phyloP scores from a whole-genome alignment of 306 rosid genomes.

The Boehmeria nivea region DNA sequence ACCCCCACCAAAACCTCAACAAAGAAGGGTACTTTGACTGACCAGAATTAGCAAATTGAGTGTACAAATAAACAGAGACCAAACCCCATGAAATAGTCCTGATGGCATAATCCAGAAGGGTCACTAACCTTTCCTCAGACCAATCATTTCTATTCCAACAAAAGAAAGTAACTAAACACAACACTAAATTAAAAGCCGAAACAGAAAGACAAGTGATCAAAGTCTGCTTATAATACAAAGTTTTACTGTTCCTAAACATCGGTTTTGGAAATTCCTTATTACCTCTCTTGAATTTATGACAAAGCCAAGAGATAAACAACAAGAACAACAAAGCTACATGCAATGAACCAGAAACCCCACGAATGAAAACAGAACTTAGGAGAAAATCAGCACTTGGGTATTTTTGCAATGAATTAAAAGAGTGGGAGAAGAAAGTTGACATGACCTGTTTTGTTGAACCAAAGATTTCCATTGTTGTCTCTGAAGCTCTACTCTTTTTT shows the following conservation, averaged over 20 bases:
- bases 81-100: slow-evolving; percentile 43
- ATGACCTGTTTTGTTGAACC: background rate
- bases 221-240: slow-evolving; percentile 20
- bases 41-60: slow-evolving; percentile 14
- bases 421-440: slow-evolving; percentile 26
- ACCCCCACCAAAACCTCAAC: slow-evolving; percentile 56
- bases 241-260: slow-evolving; percentile 9
- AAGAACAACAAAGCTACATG: slow-evolving; percentile 35
- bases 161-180: slow-evolving; percentile 40
- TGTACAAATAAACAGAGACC: slow-evolving; percentile 34
- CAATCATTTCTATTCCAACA: slow-evolving; percentile 33
- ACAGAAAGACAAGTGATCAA: slow-evolving; percentile 26
- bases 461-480: too few relatives aligned
- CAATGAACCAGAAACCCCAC: slow-evolving; percentile 36
- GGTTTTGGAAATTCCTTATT: slow-evolving; percentile 17
- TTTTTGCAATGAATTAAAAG: too few relatives aligned
- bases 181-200: slow-evolving; percentile 32
- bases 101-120: slow-evolving; percentile 39
- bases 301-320: slow-evolving; percentile 34
- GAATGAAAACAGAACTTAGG: slow-evolving; percentile 13
- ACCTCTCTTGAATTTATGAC: slow-evolving; percentile 24
- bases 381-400: slow-evolving; percentile 37
- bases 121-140: too few relatives aligned
- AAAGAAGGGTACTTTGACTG: slow-evolving; percentile 20
- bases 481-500: too few relatives aligned